Base-by-base conservation (phyloP, 2,329 filamentous ascomycete species). In the Colletotrichum karsti region DNA sequence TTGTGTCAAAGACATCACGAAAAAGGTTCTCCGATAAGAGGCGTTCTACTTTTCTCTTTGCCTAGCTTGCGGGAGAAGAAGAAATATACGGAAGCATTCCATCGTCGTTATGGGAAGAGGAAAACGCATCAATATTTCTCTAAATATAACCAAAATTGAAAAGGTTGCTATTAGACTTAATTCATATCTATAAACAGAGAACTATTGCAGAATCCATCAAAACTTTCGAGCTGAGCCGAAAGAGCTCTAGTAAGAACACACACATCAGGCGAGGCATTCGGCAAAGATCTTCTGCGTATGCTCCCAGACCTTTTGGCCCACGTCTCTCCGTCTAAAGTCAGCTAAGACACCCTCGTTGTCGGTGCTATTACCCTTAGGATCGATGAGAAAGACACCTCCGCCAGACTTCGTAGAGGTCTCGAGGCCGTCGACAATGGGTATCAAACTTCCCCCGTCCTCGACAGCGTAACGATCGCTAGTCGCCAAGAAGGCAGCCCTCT, bases 401-500 rank as follows among this genome's bases (percentile, higher is more conserved):
- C 30, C 33, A 7, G 56, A 50, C 13, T 28, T 50, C 15, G 15
- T 50, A 2, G 33, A 42, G 18, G 6, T 10, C 5, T 50, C 42
- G 4, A 41, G 8, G 3, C 30, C 41, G 3, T 37, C 42, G 7
- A 41, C 4, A 12, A 30, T 15, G 5, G 13, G 44, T 15, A 39
- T 10, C 6, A 39, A 28, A 15, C 30, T 35, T 15, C 24, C 44
- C 4, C 56, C 30, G 12, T 9, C 61, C 0, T 65, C n/a, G 3
- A 72, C 71, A 0, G 69, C 70, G 9, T 71, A 75, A 3, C 65
- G 44, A 0, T 72, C 72, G 22, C 73, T 75, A 1, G 74, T 75
- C 3, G 69, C 67, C 20, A 73, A 70, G 24, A 74, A 74, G 1
- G 75, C 44, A 1, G 67, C 62, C 15, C 72, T 30, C 3, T 71